A percentile compares a stretch with the other conserved stretches of the same genome.
Conservation (phyloP, 768 basidiomycete genomes). For the Rickenella mellea region DNA sequence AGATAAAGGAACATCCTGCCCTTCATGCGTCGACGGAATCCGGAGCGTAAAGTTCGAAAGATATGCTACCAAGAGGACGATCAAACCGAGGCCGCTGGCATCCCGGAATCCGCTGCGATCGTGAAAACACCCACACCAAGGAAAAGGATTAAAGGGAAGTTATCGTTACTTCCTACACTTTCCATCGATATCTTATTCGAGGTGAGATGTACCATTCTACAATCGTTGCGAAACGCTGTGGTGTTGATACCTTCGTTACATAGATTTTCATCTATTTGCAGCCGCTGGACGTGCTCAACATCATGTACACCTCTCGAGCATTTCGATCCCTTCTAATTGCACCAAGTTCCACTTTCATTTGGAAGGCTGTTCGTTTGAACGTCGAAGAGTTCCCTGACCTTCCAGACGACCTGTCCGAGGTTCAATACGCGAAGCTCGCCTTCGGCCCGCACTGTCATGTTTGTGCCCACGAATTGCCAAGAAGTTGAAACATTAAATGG, state of each 20-base stretch:
- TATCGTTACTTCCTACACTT: constrained; percentile 21
- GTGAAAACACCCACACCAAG: background rate
- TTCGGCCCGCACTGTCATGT: constrained; percentile 26
- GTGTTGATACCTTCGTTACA: no score
- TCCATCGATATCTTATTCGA: constrained; percentile 26
- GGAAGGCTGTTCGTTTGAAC: constrained; percentile 23
- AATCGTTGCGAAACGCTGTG: no score
- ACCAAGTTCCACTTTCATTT: constrained; percentile 16
- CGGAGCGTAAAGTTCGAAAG: no score
- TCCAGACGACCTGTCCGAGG: constrained; percentile 22
- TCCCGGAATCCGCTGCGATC: no score
- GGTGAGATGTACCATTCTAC: no score
- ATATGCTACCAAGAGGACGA: no score
- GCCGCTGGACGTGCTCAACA: constrained; percentile 29
- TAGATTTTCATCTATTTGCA: constrained; percentile 30
- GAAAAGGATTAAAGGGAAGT: constrained; percentile 16
- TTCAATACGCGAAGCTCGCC: constrained; percentile 24
- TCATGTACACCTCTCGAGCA: constrained; percentile 26
- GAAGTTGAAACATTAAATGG: no score
- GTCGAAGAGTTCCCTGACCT: constrained; percentile 12
- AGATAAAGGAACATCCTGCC: no score
- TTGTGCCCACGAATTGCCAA: no score
- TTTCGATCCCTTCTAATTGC: constrained; percentile 24
- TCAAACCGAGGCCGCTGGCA: no score
- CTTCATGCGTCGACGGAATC: no score